phyloP scores from a whole-genome alignment of 139 green algal species.

The Penium margaritaceum region DNA sequence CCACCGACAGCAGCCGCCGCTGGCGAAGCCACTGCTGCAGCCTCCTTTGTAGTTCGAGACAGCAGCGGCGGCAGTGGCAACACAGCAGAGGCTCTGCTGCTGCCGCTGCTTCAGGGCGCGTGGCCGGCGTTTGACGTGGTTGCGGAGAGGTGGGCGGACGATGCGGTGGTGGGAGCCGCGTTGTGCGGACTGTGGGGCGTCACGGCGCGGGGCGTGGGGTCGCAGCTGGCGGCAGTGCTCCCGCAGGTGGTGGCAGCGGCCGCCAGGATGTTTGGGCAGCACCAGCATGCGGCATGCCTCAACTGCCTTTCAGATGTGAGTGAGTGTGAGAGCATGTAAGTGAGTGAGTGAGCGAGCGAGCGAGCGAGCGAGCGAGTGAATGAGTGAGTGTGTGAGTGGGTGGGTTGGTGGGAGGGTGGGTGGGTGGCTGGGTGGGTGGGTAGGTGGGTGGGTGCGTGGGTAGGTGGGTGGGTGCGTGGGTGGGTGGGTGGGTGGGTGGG shows the following conservation, averaged over 20 bases:
- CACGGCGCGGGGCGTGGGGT: constrained; percentile 9
- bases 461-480: too few species aligned
- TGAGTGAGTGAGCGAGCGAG: too few species aligned
- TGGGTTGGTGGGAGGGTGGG: too few species aligned
- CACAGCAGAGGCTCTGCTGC: constrained; percentile 10
- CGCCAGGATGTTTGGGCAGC: constrained; percentile 25
- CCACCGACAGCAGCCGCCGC: too few species aligned
- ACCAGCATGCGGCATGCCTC: constrained; percentile 35
- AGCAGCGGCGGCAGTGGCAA: too few species aligned
- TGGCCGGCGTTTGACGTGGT: constrained; percentile 23
- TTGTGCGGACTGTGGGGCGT: constrained; percentile 32
- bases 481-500: too few species aligned
- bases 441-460: too few species aligned
- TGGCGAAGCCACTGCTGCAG: neutral
- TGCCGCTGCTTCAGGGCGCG: constrained; percentile 24
- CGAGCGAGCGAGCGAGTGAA: too few species aligned
- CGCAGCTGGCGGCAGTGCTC: constrained; percentile 21
- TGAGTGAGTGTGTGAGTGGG: too few species aligned
- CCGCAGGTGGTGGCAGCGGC: constrained; percentile 23
- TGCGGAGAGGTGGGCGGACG: constrained; percentile 19
- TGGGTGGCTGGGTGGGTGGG: too few species aligned
- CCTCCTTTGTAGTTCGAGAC: neutral
- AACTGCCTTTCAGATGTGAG: constrained; percentile 28
- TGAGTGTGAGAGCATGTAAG: too few species aligned
- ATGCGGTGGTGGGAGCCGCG: constrained; percentile 19